Conservation (phyloP, 352 stramenopile species). For the Globisporangium cystogenes region DNA sequence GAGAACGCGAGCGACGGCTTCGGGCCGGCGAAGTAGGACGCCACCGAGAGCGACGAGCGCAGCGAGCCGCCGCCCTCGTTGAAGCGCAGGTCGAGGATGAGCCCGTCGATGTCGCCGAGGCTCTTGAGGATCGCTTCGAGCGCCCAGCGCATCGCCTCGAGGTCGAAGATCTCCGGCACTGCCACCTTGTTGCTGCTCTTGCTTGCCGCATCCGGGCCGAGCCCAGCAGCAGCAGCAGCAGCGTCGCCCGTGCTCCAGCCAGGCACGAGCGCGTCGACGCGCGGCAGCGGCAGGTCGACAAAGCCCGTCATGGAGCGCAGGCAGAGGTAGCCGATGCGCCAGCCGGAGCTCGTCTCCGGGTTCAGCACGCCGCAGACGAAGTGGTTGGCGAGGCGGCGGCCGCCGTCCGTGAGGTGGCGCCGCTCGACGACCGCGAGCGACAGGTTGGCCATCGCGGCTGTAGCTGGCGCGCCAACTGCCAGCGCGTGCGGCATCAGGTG, state of each 20-base stretch:
- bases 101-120: constrained; percentile 52
- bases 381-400: constrained; percentile 51
- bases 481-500: neutral
- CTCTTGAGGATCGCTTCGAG: constrained; percentile 73
- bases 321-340: constrained; percentile 73
- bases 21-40: constrained; percentile 63
- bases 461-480: constrained; percentile 17
- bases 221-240: no score
- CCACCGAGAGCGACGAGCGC: constrained; percentile 51
- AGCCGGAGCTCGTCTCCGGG: constrained; percentile 62
- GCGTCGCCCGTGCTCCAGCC: constrained; percentile 24
- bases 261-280: constrained; percentile 49
- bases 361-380: constrained; percentile 71
- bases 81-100: constrained; percentile 75
- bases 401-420: constrained; percentile 50
- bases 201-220: constrained; percentile 3
- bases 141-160: constrained; percentile 86
- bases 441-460: constrained; percentile 23
- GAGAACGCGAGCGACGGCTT: constrained; percentile 44
- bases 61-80: constrained; percentile 71
- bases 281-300: constrained; percentile 69
- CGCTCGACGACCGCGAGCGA: constrained; percentile 43
- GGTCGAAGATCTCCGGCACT: constrained; percentile 76
- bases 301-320: constrained; percentile 74
- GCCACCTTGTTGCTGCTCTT: constrained; percentile 15